Evolutionary conservation across 257 asterid species (phyloP), one percentile per base, ranked within the genome.

Genomic region (Haberlea rhodopensis): DNA sequence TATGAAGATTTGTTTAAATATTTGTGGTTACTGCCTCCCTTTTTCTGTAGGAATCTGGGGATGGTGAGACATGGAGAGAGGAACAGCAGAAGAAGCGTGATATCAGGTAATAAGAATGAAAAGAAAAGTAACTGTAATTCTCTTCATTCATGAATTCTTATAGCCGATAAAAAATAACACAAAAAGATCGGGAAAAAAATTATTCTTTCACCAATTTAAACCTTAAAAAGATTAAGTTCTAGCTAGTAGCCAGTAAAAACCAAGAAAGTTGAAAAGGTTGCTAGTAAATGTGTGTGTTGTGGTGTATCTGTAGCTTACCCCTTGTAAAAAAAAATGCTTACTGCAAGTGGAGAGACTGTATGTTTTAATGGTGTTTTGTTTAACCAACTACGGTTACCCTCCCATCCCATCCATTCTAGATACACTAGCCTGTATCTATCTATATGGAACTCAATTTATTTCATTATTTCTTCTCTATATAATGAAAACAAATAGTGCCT

Each of bases 41-140:
- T 54, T 40, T 25, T 53, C 29, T 56, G 71, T 80, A 83, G 89
- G 71, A 77, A 43, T 37, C 66, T 64, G 84, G 74, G 65, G 77
- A 75, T 27, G 75, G 54, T 64, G 79, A 75, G 64, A 63, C 53
- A 43, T 60, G 68, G 78, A 69, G 11, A 65, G 8, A 49, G 70
- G 74, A 72, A 55, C 78, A 57, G 28, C 57, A 18, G 75, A 67
- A 23, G 64, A 60, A n/a, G 22, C 48, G 22, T 62, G 84, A 79
- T 75, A 70, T 76, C 73, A 80, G 82, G 90, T 16, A 20, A 5
- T 78, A 65, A 84, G 72, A 74, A 45, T 26, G 49, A 28, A n/a
- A 31, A 62, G 68, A 51, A 37, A 73, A 55, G 52, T 24, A 60
- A 63, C 34, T 66, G 22, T 11, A n/a, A 43, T 21, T 21, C 54